phyloP scores from a whole-genome alignment of 1,139 yeast species.

The Groenewaldozyma sp. region DNA sequence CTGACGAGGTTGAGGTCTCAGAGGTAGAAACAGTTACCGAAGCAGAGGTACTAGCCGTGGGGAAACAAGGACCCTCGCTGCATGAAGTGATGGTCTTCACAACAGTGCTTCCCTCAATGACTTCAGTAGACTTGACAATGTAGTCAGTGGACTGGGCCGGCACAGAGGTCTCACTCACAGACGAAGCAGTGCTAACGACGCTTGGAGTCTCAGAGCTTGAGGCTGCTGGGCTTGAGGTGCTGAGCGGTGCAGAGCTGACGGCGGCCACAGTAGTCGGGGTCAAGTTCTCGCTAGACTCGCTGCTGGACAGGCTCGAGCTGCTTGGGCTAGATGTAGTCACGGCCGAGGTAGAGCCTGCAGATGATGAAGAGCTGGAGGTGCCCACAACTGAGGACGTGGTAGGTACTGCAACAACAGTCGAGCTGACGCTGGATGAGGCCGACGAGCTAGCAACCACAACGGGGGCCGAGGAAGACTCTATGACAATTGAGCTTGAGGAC shows the following conservation, averaged over 20 bases:
- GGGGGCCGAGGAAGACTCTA: conserved; percentile 6
- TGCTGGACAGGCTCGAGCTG: too few relatives aligned
- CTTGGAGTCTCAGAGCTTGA: conserved; percentile 4
- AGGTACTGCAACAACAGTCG: background rate
- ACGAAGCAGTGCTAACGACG: conserved; percentile 4
- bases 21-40: conserved; percentile 3
- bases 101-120: conserved; percentile 7
- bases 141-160: conserved; percentile 2
- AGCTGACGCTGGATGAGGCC: conserved; percentile 5
- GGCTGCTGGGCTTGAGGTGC: conserved; percentile 3
- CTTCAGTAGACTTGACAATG: conserved; percentile 5
- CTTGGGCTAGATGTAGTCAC: too few relatives aligned
- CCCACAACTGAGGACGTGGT: conserved; percentile 3
- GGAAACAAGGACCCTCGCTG: conserved; percentile 1
- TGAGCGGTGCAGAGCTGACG: conserved; percentile 4
- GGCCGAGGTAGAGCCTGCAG: conserved; percentile 1
- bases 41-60: too few relatives aligned
- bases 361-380: too few relatives aligned
- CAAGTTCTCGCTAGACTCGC: conserved; percentile 5
- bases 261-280: conserved; percentile 6
- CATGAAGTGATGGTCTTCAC: conserved; percentile 5
- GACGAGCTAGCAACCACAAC: too few relatives aligned
- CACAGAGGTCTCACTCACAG: conserved; percentile 1
- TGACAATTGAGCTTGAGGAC: conserved; percentile 5
- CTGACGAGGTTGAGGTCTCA: too few relatives aligned